Percentiles rank a stretch among this genome's conserved stretches.
phyloP scores from a whole-genome alignment of 2,329 filamentous ascomycete species.

The Pseudogymnoascus sp. region DNA sequence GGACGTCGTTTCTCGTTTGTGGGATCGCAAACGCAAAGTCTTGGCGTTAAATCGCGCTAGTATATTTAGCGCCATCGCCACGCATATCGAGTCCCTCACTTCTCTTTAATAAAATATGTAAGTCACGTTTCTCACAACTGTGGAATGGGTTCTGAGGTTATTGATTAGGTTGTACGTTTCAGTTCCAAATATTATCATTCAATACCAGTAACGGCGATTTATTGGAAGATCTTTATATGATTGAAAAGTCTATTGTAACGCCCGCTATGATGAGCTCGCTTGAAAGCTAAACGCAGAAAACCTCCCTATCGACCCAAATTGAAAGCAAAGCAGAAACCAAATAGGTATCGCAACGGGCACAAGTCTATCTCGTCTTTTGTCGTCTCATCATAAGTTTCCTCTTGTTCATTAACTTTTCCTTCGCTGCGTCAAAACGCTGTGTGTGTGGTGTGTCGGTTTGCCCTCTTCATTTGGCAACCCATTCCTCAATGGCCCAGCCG shows the following conservation, averaged over 20 bases:
- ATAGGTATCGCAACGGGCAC: neutral
- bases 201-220: neutral
- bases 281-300: slow-evolving; percentile 3
- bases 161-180: neutral
- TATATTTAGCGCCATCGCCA: slow-evolving; percentile 3
- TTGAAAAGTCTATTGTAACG: neutral
- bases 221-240: neutral
- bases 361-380: slow-evolving; percentile 6
- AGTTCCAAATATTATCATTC: neutral
- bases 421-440: neutral
- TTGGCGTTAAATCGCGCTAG: slow-evolving; percentile 9
- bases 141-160: neutral
- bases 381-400: neutral
- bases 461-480: slow-evolving; percentile 32
- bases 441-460: neutral
- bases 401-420: neutral
- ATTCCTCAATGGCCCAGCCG: slow-evolving; percentile 56
- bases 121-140: neutral
- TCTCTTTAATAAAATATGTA: neutral
- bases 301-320: neutral
- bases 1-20: slow-evolving; percentile 6
- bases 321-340: slow-evolving; percentile 6
- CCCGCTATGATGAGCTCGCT: slow-evolving; percentile 5
- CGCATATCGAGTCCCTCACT: neutral
- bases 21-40: slow-evolving; percentile 9